Percentiles rank a stretch among this genome's conserved stretches.
These are phyloP conservation scores for Schizophyllum commune DNA, from an alignment of 1,284 basidiomycete genomes.

Conservation along the genomic window DNA sequence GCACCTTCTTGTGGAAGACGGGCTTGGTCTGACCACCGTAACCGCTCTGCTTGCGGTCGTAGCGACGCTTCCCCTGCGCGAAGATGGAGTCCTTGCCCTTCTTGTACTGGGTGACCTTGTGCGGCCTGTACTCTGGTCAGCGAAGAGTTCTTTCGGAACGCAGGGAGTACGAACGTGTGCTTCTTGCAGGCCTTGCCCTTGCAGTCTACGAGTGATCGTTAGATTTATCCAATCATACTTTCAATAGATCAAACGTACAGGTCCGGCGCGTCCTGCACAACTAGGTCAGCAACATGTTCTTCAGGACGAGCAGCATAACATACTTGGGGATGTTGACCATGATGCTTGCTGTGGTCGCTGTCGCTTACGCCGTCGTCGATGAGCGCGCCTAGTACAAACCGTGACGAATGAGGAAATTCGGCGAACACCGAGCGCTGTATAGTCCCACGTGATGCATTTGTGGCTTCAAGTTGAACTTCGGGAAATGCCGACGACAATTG, in stretches of 20 bases:
- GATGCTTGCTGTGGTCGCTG: not conserved
- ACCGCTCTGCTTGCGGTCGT: slow-evolving; percentile 98
- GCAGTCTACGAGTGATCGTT: slow-evolving; percentile 59
- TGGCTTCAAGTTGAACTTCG: not conserved
- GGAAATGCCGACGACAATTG: too few relatives aligned
- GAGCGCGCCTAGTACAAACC: not conserved
- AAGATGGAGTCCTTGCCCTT: slow-evolving; percentile 95
- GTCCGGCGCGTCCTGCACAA: slow-evolving; percentile 69
- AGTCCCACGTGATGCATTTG: not conserved
- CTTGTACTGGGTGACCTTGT: slow-evolving; percentile 99
- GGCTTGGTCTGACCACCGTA: slow-evolving; percentile 99
- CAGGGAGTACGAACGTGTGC: slow-evolving; percentile 75
- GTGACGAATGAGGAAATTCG: not conserved
- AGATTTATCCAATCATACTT: not conserved
- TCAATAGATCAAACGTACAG: slow-evolving; percentile 47
- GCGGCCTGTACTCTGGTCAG: slow-evolving; percentile 48
- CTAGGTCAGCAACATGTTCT: slow-evolving; percentile 17
- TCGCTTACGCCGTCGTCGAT: not conserved
- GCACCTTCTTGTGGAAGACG: slow-evolving; percentile 98
- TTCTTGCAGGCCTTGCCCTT: slow-evolving; percentile 98
- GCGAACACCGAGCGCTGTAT: not conserved
- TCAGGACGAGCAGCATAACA: slow-evolving; percentile 23
- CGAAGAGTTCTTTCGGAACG: not conserved
- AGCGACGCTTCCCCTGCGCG: slow-evolving; percentile 99
- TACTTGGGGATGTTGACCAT: slow-evolving; percentile 93